A percentile compares a stretch with the other conserved stretches of the same genome.
Conservation (phyloP, 306 rosid genomes). For the Quercus ilex region DNA sequence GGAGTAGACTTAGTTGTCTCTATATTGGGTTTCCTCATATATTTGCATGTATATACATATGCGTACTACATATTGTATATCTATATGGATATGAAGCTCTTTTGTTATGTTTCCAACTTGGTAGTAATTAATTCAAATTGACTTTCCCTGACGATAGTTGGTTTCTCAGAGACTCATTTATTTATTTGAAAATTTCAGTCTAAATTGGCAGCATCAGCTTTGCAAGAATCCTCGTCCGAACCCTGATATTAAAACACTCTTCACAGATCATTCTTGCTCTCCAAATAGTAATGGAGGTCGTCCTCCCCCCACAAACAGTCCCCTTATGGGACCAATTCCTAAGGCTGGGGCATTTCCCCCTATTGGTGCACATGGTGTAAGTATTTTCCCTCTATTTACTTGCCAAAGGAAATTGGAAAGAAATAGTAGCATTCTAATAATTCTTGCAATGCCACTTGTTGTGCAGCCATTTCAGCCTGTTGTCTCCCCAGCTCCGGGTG, state of each 20-base stretch:
- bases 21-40: background rate
- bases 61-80: background rate
- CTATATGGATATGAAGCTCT: background rate
- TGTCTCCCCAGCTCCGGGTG: conserved; percentile 42
- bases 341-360: conserved; percentile 48
- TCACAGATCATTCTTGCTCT: conserved; percentile 45
- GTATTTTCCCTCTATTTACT: conserved; percentile 10
- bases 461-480: conserved; percentile 46
- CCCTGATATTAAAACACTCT: conserved; percentile 47
- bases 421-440: background rate
- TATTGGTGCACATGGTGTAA: conserved; percentile 46
- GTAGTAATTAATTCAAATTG: background rate
- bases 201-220: conserved; percentile 52
- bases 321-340: conserved; percentile 42
- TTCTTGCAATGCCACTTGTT: background rate
- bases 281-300: conserved; percentile 42
- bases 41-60: background rate
- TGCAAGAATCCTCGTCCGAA: conserved; percentile 51
- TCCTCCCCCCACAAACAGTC: conserved; percentile 41
- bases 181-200: conserved; percentile 20
- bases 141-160: background rate
- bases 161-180: conserved; percentile 2
- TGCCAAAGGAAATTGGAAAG: background rate
- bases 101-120: background rate
- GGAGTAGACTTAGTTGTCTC: background rate